A percentile compares a stretch with the other conserved stretches of the same genome.
Evolutionary conservation across 1,284 basidiomycete species (phyloP).

Genomic region (Fomes fomentarius): DNA sequence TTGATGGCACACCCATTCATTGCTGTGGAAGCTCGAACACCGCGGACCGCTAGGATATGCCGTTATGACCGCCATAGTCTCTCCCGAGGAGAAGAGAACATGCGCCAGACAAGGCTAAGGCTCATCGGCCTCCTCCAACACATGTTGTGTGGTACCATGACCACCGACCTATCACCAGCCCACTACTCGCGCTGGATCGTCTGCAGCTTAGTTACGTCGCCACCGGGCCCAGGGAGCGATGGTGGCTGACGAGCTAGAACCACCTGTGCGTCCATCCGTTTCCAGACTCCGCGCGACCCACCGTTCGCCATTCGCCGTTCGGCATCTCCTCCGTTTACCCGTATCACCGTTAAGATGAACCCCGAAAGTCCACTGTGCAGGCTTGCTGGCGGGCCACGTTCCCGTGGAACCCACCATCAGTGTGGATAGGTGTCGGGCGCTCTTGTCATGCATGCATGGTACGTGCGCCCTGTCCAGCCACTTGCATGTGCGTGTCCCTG

Average conservation of each 20-base stretch:
- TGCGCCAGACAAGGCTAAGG: not conserved
- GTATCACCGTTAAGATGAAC: too few relatives aligned
- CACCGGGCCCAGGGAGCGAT: not conserved
- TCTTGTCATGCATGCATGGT: too few relatives aligned
- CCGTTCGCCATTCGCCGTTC: not conserved
- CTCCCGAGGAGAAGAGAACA: not conserved
- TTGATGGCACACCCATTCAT: not conserved
- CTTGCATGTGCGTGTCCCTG: conserved; percentile 7
- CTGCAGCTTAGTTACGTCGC: not conserved
- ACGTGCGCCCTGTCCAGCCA: not conserved
- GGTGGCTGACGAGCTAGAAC: conserved; percentile 3
- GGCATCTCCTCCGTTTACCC: too few relatives aligned
- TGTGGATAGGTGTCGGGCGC: too few relatives aligned
- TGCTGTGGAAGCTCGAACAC: not conserved
- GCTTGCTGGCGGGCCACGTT: too few relatives aligned
- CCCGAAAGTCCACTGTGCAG: too few relatives aligned
- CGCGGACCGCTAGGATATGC: conserved; percentile 5
- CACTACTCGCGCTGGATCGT: not conserved
- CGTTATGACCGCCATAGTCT: conserved; percentile 1
- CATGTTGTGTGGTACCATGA: not conserved
- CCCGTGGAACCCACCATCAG: too few relatives aligned
- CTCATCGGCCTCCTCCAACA: not conserved
- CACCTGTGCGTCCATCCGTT: not conserved
- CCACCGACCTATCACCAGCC: not conserved
- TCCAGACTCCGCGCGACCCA: too few relatives aligned